phyloP scores from a whole-genome alignment of 2,329 filamentous ascomycete species.

The Pestalotiopsis sp. region DNA sequence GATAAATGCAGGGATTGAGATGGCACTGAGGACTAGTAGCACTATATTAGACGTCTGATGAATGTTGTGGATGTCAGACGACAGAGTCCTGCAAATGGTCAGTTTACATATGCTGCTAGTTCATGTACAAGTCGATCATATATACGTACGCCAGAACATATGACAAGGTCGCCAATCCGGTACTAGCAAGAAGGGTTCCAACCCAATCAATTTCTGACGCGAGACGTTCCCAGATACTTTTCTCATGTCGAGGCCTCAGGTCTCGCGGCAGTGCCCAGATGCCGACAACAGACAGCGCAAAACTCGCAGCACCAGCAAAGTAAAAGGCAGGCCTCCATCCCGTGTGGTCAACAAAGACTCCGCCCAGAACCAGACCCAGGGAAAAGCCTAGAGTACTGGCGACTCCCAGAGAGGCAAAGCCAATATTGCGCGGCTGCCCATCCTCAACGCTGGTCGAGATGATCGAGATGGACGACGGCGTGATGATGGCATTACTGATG shows the following conservation, averaged over 20 bases:
- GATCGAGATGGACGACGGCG: slow-evolving; percentile 5
- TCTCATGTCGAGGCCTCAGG: neutral
- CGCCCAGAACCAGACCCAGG: slow-evolving; percentile 22
- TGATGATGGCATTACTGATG: neutral
- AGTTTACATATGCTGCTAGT: neutral
- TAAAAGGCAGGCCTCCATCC: slow-evolving; percentile 35
- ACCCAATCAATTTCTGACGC: slow-evolving; percentile 48
- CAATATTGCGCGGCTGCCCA: slow-evolving; percentile 1
- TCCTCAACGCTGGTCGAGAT: neutral
- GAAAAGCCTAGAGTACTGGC: neutral
- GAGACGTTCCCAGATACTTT: neutral
- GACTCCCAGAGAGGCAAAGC: neutral
- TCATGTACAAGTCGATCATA: neutral
- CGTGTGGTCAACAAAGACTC: slow-evolving; percentile 33
- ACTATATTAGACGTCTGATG: slow-evolving; percentile 42
- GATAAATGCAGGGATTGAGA: slow-evolving; percentile 51
- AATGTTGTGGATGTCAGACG: slow-evolving; percentile 25
- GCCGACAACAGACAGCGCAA: neutral
- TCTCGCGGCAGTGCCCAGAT: slow-evolving; percentile 7
- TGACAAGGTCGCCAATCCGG: slow-evolving; percentile 42
- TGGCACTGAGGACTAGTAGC: slow-evolving; percentile 44
- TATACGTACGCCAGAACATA: slow-evolving; percentile 44
- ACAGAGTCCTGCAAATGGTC: neutral
- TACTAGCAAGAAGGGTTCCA: slow-evolving; percentile 41
- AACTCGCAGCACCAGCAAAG: neutral